phyloP scores from a whole-genome alignment of 148 eudicot species.

The Rhododendron griersonianum region DNA sequence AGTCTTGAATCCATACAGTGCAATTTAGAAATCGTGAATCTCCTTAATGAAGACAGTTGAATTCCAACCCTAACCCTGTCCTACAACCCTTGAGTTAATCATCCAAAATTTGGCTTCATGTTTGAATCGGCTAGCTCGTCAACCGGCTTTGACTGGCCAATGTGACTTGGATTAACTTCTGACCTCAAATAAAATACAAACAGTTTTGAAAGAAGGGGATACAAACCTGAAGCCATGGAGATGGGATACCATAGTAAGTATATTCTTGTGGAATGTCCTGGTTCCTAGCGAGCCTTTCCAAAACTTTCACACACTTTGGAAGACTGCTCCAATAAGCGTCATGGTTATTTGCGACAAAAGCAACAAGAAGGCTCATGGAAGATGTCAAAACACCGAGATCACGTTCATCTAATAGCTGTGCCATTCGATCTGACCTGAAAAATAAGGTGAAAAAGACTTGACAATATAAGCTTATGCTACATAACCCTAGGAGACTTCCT shows the following conservation, averaged over 20 bases:
- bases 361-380: conserved; percentile 88
- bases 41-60: background rate
- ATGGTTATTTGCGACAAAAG: conserved; percentile 88
- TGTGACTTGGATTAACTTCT: background rate
- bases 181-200: background rate
- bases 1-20: background rate
- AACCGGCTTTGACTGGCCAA: background rate
- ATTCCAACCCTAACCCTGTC: background rate
- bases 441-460: conserved; percentile 6
- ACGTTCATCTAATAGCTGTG: conserved; percentile 95
- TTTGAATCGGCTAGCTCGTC: background rate
- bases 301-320: conserved; percentile 85
- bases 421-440: conserved; percentile 93
- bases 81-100: background rate
- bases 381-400: conserved; percentile 96
- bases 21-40: background rate
- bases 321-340: conserved; percentile 96
- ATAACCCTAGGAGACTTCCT: background rate
- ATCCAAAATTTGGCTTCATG: background rate
- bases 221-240: conserved; percentile 99
- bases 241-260: conserved; percentile 97
- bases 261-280: conserved; percentile 99
- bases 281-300: conserved; percentile 97
- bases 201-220: conserved; percentile 1
- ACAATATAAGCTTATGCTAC: background rate